Evolutionary conservation across 1,139 yeast species (phyloP), one percentile per base, ranked within the genome.

Genomic region (Meyerozyma carpophila): DNA sequence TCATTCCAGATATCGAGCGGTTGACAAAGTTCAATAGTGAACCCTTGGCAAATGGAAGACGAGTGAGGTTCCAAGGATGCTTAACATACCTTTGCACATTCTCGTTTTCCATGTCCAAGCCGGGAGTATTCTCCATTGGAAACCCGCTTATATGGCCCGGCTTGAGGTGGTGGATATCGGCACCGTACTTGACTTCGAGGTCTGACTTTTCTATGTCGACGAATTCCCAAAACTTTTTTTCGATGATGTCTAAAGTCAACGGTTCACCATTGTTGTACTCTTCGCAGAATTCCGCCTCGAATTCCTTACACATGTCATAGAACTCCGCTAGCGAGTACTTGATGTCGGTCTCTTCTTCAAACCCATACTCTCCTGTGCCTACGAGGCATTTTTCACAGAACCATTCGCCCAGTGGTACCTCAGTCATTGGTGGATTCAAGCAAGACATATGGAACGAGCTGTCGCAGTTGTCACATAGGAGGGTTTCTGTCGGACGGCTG

Each of bases 301-400:
- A 85, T 18, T 73, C 69, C 28, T 67, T 63, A 49, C 91, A 85
- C 50, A 78, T 67, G 10, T 73, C 62, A 47, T 75, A 74, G 59
- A 90, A 91, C 46, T 84, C 82, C n/a, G 54, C 71, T 46, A 70
- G 64, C 0, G 84, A 70, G 56, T 85, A 88, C 45, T 74, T 72
- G 37, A 77, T 70, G 5, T 75, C 69, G 1, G 57, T 58, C 18
- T 84, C 81, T 50, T 87, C 95, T 52, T 85, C 91, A 61, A 91
- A 91, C 0, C 95, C 96, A 58, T 89, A 91, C 52, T 84, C 93
- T 1, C 95, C 94, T 2, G 91, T 85, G 0, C 96, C 96, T 6
- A 86, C 73, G 13, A 91, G 68, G 60, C 98, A 91, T 48, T 77
- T 77, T 41, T 83, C 84, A 61, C 98, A 91, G 56, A 73, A 84